Base-by-base conservation (phyloP, 495 filamentous ascomycete species). In the Neurospora sp. region DNA sequence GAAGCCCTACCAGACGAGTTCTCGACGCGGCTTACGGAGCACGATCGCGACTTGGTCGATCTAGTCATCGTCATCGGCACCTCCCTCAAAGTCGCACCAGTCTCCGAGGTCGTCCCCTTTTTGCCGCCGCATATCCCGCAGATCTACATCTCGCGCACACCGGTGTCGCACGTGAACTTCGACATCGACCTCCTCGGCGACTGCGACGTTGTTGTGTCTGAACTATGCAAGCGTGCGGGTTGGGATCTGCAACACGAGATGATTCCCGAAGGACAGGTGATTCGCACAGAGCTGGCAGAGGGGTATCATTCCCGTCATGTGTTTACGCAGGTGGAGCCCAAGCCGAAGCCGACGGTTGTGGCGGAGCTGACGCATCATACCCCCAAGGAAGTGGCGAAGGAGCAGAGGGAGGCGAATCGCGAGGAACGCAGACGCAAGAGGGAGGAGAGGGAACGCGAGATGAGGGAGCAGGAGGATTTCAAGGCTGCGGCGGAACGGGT, bases 1-100 rank as follows among this genome's bases (percentile, higher is more conserved):
- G 96, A 99, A 82, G 84, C 89, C 74, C 89, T 99, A 4, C 94
- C 94, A 0, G 89, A 92, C 76, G 87, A 89, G 62, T 99, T 99
- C 82, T 91, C 92, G n/a, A 85, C 89, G 11, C 91, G 94, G 7
- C 86, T 99, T 20, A 83, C 91, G 41, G 85, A 92, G 72, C 89
- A 93, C 78, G 96, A 99, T 79, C 88, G 89, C 46, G 88, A 93
- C 70, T 83, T 86, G 20, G 93, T 92, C 7, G 96, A 99, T 76
- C 84, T 99, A n/a, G 93, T 98, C 76, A 91, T 99, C 72, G 96
- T 97, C 74, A 98, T 99, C 75, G 96, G 96, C 69, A 98, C 96
- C 1, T 94, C 90, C n/a, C 86, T 99, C 76, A 97, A 98, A 79
- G 96, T 99, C 5, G 94, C 94, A 4, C 96, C 96, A 37, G 96